Percentiles rank a stretch among this genome's conserved stretches.
Conservation (phyloP, 805 yeast genomes). For the Kodamaea kakaduensis region DNA sequence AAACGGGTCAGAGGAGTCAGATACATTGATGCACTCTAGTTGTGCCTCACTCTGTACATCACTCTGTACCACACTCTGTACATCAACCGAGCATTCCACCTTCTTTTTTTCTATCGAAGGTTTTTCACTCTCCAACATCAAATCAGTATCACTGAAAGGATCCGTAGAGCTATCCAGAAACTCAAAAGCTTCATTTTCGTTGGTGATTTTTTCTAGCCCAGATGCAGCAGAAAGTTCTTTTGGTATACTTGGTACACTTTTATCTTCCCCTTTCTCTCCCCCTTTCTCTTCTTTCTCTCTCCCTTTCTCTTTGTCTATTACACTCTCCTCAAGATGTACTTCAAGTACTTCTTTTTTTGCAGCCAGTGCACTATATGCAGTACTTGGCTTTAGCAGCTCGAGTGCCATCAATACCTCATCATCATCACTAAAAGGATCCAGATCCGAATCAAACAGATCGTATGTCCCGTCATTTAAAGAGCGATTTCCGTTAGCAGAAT, state of each 20-base stretch:
- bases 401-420: constrained; percentile 3
- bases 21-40: neutral
- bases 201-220: no score
- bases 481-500: no score
- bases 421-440: constrained; percentile 28
- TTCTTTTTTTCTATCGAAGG: constrained; percentile 1
- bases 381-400: neutral
- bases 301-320: no score
- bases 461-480: no score
- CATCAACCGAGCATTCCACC: no score
- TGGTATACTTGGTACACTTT: no score
- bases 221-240: no score
- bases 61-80: constrained; percentile 20
- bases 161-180: constrained; percentile 5
- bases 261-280: no score
- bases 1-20: constrained; percentile 2
- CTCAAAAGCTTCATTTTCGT: constrained; percentile 3
- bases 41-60: neutral
- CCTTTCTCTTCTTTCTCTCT: no score
- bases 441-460: no score
- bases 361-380: constrained; percentile 1
- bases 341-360: no score
- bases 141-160: constrained; percentile 13
- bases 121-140: neutral
- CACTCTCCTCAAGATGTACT: no score